Conservation (phyloP, 768 basidiomycete genomes). For the Lactarius quietus region DNA sequence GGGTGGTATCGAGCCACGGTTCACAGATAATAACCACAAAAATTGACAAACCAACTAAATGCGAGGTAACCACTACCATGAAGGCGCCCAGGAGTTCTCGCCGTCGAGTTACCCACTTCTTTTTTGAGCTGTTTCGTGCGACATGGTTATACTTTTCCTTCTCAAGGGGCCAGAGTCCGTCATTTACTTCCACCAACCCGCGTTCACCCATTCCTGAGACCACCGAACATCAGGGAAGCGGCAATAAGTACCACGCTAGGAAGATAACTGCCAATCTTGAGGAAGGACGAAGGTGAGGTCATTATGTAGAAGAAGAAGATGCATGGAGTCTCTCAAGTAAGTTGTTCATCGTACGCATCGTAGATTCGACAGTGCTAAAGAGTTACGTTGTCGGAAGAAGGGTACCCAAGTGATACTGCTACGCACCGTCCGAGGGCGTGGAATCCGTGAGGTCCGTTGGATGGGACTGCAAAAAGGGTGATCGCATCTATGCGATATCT, state of each 20-base stretch:
- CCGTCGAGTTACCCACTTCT: constrained; percentile 44
- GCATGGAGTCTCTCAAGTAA: constrained; percentile 94
- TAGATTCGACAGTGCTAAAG: constrained; percentile 76
- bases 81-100: constrained; percentile 56
- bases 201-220: constrained; percentile 69
- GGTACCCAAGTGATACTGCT: background rate
- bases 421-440: constrained; percentile 83
- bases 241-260: constrained; percentile 85
- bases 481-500: constrained; percentile 95
- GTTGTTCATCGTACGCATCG: constrained; percentile 88
- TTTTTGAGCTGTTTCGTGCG: constrained; percentile 9
- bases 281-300: constrained; percentile 60
- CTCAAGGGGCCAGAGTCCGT: background rate
- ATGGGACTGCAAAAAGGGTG: constrained; percentile 85
- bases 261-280: constrained; percentile 88
- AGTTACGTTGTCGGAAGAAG: background rate
- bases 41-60: constrained; percentile 48
- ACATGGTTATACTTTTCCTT: background rate
- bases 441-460: constrained; percentile 92
- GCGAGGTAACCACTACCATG: constrained; percentile 52
- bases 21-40: constrained; percentile 50
- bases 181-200: constrained; percentile 44
- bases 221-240: constrained; percentile 80
- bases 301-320: constrained; percentile 97
- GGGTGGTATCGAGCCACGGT: constrained; percentile 42